Evolutionary conservation across 2,329 filamentous ascomycete genomes (phyloP), one percentile per base, ranked within the genome.

Genomic region (Parasarocladium wereldwijsianum): DNA sequence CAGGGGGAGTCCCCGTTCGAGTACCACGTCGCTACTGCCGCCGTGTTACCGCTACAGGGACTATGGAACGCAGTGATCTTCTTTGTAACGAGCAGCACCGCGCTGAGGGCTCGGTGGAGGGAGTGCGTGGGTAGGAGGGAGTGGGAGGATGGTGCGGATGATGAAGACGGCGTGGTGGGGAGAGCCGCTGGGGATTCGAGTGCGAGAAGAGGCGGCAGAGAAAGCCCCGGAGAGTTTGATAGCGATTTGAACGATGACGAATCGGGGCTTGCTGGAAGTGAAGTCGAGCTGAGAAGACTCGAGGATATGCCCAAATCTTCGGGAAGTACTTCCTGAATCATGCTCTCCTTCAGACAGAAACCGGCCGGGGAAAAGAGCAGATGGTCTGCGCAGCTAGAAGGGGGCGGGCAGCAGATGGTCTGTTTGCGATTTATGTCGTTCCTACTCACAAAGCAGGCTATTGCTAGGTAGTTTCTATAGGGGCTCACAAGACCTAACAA

Each of bases 61-160:
- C 67, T 84, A 18, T 86, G 81, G 79, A 87, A 87, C 45, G 68
- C 73, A 17, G 55, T 82, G 31, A 82, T 90, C 33, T 87, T 85
- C 52, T 69, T 79, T 35, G 66, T 67, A 5, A 80, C 78, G 2
- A 81, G 63, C 38, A 64, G 58, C 55, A 30, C 17, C 1, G 37
- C 38, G 2, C 37, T 55, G 11, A 40, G 26, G 20, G 24, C 24
- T 9, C 26, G 28, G 2, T 34, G 29, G 26, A 10, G 17, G 17
- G 13, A 17, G 8, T 27, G 28, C 31, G 10, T 32, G 14, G 29
- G 12, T 21, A 17, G 8, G 13, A 13, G 15, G 18, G n/a, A 32
- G 31, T 11, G 22, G 11, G 18, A 16, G 26, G 31, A 25, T 3
- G 16, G 12, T 8, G 26, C 4, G 18, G 17, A 32, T 11, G 21